Conservation (phyloP, 2,329 filamentous ascomycete genomes). For the Ceratocystis harringtonii region DNA sequence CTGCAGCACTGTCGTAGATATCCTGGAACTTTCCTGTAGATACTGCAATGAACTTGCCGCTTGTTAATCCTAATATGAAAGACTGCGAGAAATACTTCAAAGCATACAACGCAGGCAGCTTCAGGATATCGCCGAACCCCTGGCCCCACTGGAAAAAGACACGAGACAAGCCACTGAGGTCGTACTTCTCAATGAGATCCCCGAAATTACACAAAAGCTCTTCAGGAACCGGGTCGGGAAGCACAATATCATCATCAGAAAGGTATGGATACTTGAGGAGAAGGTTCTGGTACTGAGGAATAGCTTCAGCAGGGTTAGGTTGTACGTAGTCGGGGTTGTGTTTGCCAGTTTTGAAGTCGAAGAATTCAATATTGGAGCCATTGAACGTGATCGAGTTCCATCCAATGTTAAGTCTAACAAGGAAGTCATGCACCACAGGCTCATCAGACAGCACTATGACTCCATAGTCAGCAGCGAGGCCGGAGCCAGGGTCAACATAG, state of each 20-base stretch:
- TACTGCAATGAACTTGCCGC: slow-evolving; percentile 72
- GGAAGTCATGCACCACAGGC: slow-evolving; percentile 64
- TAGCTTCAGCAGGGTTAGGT: neutral
- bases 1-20: slow-evolving; percentile 70
- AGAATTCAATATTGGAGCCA: neutral
- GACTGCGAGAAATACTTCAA: slow-evolving; percentile 24
- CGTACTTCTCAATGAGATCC: slow-evolving; percentile 29
- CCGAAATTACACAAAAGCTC: slow-evolving; percentile 31
- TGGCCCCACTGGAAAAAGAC: slow-evolving; percentile 25
- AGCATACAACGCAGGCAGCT: slow-evolving; percentile 28
- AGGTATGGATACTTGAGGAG: slow-evolving; percentile 10
- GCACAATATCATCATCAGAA: slow-evolving; percentile 18
- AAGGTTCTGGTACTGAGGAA: slow-evolving; percentile 4
- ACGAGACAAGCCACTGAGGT: slow-evolving; percentile 25
- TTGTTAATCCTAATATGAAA: slow-evolving; percentile 53
- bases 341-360: slow-evolving; percentile 8
- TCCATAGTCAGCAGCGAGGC: slow-evolving; percentile 59
- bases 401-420: slow-evolving; percentile 54
- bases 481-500: slow-evolving; percentile 54
- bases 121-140: slow-evolving; percentile 28
- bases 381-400: neutral
- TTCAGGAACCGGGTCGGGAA: slow-evolving; percentile 31
- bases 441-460: slow-evolving; percentile 58
- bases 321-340: slow-evolving; percentile 1
- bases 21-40: slow-evolving; percentile 77